Evolutionary conservation across 495 filamentous ascomycete species (phyloP), one percentile per base, ranked within the genome.

Genomic region (Penicillium atrosanguineum): DNA sequence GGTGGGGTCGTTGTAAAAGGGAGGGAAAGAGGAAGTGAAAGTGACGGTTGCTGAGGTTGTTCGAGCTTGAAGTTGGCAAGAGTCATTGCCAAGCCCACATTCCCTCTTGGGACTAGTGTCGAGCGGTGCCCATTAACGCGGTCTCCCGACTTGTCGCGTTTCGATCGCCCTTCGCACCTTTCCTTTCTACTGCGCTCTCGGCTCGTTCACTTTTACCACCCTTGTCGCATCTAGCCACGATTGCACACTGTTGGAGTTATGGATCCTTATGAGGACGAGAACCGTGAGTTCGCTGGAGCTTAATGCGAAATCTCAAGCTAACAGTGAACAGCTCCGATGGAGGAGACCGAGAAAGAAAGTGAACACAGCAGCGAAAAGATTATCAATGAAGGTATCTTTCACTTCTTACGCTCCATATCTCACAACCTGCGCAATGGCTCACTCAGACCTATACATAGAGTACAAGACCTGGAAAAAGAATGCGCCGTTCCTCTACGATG

Each of bases 401-500:
- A 4, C 20, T 36, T 28, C 21, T 34, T 16, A 1, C 2, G 44
- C 4, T 20, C n/a, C 34, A 15, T 11, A 14, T 29, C n/a, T 18
- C 40, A 6, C 12, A 16, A 4, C 14, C 3, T 26, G 19, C 26
- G 36, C 47, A 8, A 44, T 44, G 40, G 48, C 48, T 51, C 29
- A 51, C 29, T 14, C 7, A 11, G 14, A 15, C 11, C 19, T 34
- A 19, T 23, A 44, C 26, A 19, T 65, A 93, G 95, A 97, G 73
- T 99, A 99, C 81, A 99, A 99, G 69, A 96, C 90, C 57, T 99
- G 95, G 95, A 99, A 99, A 80, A 99, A 99, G 82, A 97, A 97
- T 72, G 87, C 90, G 57, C 91, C 93, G 3, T 97, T 97, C 70
- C 87, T 99, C 59, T 99, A 99, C 70, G 95, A 97, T 63, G 86